phyloP scores from a whole-genome alignment of 2,329 filamentous ascomycete genomes.

The Phialemoniopsis sp. region DNA sequence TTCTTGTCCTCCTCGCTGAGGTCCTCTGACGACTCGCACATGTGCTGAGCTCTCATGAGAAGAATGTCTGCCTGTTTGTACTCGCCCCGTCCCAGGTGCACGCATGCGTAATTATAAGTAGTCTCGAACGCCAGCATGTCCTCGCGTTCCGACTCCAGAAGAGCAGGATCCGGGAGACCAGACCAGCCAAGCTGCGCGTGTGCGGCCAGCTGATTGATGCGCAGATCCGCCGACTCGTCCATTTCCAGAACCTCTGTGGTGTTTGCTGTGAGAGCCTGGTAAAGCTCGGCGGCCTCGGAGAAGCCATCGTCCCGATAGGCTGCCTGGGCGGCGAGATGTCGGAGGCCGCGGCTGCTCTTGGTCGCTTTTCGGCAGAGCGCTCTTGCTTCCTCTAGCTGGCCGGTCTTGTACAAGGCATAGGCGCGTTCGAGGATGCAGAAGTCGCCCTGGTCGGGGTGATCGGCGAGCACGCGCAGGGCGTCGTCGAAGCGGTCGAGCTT shows the following conservation, averaged over 20 bases:
- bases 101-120: slow-evolving; percentile 76
- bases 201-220: slow-evolving; percentile 70
- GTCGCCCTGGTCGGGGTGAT: slow-evolving; percentile 57
- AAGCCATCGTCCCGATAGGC: slow-evolving; percentile 76
- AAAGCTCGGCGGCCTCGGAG: slow-evolving; percentile 58
- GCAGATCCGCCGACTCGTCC: slow-evolving; percentile 69
- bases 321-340: slow-evolving; percentile 60
- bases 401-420: slow-evolving; percentile 81
- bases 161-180: slow-evolving; percentile 41
- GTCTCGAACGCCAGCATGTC: slow-evolving; percentile 76
- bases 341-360: slow-evolving; percentile 16
- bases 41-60: slow-evolving; percentile 63
- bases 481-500: slow-evolving; percentile 82
- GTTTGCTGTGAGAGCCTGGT: slow-evolving; percentile 49
- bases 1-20: slow-evolving; percentile 70
- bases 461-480: slow-evolving; percentile 64
- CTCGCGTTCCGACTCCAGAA: slow-evolving; percentile 31
- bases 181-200: slow-evolving; percentile 72
- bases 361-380: slow-evolving; percentile 27
- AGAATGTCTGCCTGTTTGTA: slow-evolving; percentile 61
- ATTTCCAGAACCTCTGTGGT: slow-evolving; percentile 32
- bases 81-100: slow-evolving; percentile 65
- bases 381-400: slow-evolving; percentile 62
- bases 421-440: slow-evolving; percentile 65
- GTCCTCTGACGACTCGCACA: slow-evolving; percentile 72